phyloP scores from a whole-genome alignment of 768 basidiomycete genomes.

The Lyophyllum semitale region DNA sequence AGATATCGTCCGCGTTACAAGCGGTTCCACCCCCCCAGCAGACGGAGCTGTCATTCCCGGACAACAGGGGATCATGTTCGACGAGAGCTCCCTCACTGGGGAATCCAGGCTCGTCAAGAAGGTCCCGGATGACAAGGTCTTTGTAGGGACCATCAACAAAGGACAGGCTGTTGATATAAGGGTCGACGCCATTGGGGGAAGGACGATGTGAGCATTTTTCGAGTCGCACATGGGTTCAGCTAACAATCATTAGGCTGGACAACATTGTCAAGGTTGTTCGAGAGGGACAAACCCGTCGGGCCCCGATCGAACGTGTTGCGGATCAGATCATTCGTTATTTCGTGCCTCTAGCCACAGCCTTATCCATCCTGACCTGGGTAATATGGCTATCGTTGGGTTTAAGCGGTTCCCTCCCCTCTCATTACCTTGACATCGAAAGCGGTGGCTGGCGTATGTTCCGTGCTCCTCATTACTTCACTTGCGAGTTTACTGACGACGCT shows the following conservation, averaged over 20 bases:
- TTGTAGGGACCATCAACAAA: conserved; percentile 78
- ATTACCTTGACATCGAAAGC: conserved; percentile 52
- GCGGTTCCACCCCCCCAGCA: conserved; percentile 74
- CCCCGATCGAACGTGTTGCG: conserved; percentile 78
- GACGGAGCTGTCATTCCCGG: conserved; percentile 67
- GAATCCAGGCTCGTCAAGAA: conserved; percentile 70
- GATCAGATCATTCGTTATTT: conserved; percentile 77
- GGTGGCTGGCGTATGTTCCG: conserved; percentile 67
- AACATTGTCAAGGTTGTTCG: conserved; percentile 73
- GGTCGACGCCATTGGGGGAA: conserved; percentile 62
- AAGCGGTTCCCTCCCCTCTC: conserved; percentile 51
- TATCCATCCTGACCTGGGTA: conserved; percentile 75
- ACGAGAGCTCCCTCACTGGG: conserved; percentile 86
- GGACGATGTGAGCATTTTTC: conserved; percentile 58
- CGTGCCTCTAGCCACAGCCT: conserved; percentile 73
- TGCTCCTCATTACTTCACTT: background rate
- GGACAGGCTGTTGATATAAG: conserved; percentile 56
- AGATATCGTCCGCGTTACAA: conserved; percentile 71
- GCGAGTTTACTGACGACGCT: background rate
- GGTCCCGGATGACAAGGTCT: conserved; percentile 60
- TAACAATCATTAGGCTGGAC: conserved; percentile 53
- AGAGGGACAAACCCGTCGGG: conserved; percentile 70
- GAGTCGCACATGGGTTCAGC: background rate
- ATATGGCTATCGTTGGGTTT: conserved; percentile 72
- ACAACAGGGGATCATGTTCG: conserved; percentile 49